Evolutionary conservation across 345 rosid species (phyloP), one percentile per base, ranked within the genome.

Genomic region (Garcia nutans): DNA sequence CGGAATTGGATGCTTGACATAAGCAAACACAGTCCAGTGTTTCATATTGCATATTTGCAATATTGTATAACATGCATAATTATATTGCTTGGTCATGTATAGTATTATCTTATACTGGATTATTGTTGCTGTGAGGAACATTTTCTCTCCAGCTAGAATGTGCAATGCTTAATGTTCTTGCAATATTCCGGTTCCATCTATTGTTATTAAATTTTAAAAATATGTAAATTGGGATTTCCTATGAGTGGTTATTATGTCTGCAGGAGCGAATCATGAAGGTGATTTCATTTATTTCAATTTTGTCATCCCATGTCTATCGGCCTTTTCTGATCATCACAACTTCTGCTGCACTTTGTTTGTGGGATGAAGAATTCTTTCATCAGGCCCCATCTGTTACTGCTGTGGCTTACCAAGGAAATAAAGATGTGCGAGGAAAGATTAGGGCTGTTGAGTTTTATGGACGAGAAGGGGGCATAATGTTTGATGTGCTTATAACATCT

Each of bases 291-390:
- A 71, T 87, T 70, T 41, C 68, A 26, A 82, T 87, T 13, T 58
- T 85, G 59, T 67, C 78, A 59, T 68, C 74, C 42, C 71, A 80
- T 41, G 77, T 65, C 72, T 63, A 58, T 66, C 66, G 56, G 71
- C 92, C 92, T 45, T 81, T 87, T 77, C 89, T 89, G 24, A 73
- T 89, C 65, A 76, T 89, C 50, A 76, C 92, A 65, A 77, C 83
- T 62, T 70, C 89, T 62, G 20, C 74, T 76, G 72, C 71, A 28
- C 83, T 82, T 73, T 33, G 57, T 82, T 79, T 71, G 8, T 89
- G 92, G 92, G 90, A 87, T 65, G 84, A 80, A 49, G 85, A 78
- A 76, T 87, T 85, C 70, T 77, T 77, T 49, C 78, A 31, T 33
- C 49, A 85, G 42, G 84, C 85, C 33, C 85, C 86, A 50, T 82